Conservation (phyloP, 495 filamentous ascomycete species). For the Parathielavia appendiculata region DNA sequence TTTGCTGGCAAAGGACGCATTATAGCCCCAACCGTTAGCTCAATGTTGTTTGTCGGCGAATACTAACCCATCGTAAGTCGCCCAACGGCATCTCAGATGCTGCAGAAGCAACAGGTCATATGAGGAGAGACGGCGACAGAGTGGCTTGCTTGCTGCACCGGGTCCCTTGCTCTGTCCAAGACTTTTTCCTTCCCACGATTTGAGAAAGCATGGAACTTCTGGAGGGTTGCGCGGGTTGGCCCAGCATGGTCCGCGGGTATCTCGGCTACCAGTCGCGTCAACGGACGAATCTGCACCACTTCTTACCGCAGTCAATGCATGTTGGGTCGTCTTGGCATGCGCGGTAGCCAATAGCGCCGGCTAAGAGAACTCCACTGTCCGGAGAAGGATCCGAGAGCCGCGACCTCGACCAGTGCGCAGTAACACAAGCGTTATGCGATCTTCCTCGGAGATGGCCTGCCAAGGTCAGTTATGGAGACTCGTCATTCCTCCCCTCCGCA, state of each 20-base stretch:
- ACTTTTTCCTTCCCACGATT: not conserved
- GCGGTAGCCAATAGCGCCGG: not conserved
- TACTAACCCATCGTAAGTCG: not conserved
- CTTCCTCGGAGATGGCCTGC: slow-evolving; percentile 4
- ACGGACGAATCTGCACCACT: slow-evolving; percentile 12
- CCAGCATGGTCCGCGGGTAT: slow-evolving; percentile 3
- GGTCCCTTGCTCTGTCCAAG: not conserved
- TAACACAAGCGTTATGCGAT: not conserved
- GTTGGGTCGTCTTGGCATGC: not conserved
- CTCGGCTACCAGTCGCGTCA: slow-evolving; percentile 17
- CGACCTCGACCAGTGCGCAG: not conserved
- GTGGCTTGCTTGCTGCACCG: not conserved
- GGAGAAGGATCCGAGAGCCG: not conserved
- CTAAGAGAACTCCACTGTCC: not conserved
- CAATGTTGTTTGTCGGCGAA: not conserved
- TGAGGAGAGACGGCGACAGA: not conserved
- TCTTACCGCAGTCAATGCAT: slow-evolving; percentile 13
- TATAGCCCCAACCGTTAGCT: not conserved
- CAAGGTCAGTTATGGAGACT: slow-evolving; percentile 2
- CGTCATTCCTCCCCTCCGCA: not conserved
- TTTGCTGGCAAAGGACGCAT: not conserved
- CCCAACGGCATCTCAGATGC: not conserved
- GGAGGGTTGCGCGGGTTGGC: not conserved
- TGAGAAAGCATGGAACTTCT: slow-evolving; percentile 8
- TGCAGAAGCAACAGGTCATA: slow-evolving; percentile 10